phyloP scores from a whole-genome alignment of 1,284 basidiomycete species.

The Abortiporus biennis region DNA sequence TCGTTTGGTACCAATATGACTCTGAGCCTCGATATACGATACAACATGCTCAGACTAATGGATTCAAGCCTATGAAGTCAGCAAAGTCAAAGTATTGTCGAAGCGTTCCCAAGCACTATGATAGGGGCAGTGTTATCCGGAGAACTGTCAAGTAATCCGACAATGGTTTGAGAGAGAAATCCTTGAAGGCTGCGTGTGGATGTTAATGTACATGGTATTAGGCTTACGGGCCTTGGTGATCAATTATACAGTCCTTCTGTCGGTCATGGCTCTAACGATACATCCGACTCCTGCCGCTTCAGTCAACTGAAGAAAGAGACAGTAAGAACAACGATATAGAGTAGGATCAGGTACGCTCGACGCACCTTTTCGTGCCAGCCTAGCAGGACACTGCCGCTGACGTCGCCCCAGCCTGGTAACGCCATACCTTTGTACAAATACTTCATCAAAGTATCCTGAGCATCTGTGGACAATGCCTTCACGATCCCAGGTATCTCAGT shows the following conservation, averaged over 20 bases:
- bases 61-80: too few species aligned
- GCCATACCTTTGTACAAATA: conserved; percentile 98
- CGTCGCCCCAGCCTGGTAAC: conserved; percentile 76
- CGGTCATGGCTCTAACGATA: conserved; percentile 97
- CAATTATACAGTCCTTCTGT: conserved; percentile 75
- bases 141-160: too few species aligned
- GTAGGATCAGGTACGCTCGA: conserved; percentile 3
- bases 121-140: too few species aligned
- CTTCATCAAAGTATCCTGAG: conserved; percentile 95
- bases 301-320: conserved; percentile 60
- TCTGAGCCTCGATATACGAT: too few species aligned
- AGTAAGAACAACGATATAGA: conserved; percentile 7
- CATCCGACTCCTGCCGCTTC: conserved; percentile 94
- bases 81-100: too few species aligned
- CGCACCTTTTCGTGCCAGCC: conserved; percentile 95
- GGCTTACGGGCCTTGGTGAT: too few species aligned
- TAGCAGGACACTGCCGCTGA: conserved; percentile 85
- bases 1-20: too few species aligned
- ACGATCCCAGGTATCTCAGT: conserved; percentile 81
- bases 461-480: conserved; percentile 68
- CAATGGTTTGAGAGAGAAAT: too few species aligned
- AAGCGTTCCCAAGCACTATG: too few species aligned
- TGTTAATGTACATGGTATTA: too few species aligned
- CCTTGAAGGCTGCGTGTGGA: too few species aligned
- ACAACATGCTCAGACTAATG: too few species aligned